Base-by-base conservation (phyloP, 495 filamentous ascomycete genomes). In the Annulohypoxylon moriforme region DNA sequence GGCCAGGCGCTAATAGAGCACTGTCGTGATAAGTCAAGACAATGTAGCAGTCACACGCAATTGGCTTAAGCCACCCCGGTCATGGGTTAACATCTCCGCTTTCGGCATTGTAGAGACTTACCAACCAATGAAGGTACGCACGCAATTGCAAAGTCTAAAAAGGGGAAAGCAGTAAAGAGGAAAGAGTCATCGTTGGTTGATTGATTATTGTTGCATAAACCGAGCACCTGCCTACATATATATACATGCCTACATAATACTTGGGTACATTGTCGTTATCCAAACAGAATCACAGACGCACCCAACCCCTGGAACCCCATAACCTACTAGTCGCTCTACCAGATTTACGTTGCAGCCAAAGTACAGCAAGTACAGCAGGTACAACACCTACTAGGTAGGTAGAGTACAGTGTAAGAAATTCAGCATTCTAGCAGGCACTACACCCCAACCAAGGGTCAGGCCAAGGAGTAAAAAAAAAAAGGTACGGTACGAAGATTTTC, bases 171-270 rank as follows among this genome's bases (percentile, higher is more conserved):
- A 55, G 38, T 64, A 64, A 52, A 62, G 60, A 55, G 60, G 7
- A 67, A 73, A 69, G 71, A 73, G 71, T 73, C 71, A 73, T 73
- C 55, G 71, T 69, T 73, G 64, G 57, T 69, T 69, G 64, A 68
- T 69, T 69, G 64, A 68, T 68, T 64, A 64, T 69, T 63, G 40
- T 69, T 69, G 40, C 60, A 69, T 64, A 55, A 20, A 56, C 52
- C 29, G 13, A 52, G 46, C 20, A 49, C 25, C n/a, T n/a, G n/a
- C n/a, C n/a, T n/a, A n/a, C n/a, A n/a, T n/a, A n/a, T n/a, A n/a
- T n/a, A n/a, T 49, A 49, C 46, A 22, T 47, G 8, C 34, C 34
- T 36, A 36, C 34, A 13, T 36, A 36, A 36, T 47, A 47, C 31
- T 25, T 42, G 10, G 42, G 46, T 66, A 66, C 38, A 27, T 38